phyloP scores from a whole-genome alignment of 371 early-diverging fungal species.

The Apophysomyces sp. region DNA sequence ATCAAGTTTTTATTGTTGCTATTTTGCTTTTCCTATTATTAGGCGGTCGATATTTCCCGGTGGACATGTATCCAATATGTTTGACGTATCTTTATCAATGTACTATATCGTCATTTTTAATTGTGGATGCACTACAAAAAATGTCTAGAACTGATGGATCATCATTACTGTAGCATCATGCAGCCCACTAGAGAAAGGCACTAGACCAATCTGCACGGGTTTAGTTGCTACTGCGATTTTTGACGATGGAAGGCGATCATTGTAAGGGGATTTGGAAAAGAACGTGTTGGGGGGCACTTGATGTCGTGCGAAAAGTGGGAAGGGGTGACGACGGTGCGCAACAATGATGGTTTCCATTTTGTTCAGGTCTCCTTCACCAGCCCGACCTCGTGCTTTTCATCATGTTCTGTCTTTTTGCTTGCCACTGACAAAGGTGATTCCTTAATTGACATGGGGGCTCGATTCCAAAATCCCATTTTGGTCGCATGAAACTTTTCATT shows the following conservation, averaged over 20 bases:
- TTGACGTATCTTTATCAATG: neutral
- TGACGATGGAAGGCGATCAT: slow-evolving; percentile 3
- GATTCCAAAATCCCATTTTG: slow-evolving; percentile 14
- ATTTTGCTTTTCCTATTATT: too few species aligned
- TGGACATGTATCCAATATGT: too few species aligned
- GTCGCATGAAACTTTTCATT: slow-evolving; percentile 21
- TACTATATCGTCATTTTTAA: neutral
- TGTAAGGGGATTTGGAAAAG: neutral
- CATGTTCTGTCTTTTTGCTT: slow-evolving; percentile 6
- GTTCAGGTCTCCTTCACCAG: neutral
- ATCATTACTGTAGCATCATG: neutral
- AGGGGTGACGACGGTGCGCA: slow-evolving; percentile 3
- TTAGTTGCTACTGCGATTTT: slow-evolving; percentile 3
- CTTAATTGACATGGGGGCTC: slow-evolving; percentile 11
- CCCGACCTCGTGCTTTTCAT: slow-evolving; percentile 5
- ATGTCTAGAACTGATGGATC: neutral
- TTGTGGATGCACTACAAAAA: neutral
- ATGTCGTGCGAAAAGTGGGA: slow-evolving; percentile 2
- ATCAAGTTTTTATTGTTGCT: neutral
- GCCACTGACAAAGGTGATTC: neutral
- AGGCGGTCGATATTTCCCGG: too few species aligned
- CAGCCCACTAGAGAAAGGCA: neutral
- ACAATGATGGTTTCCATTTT: slow-evolving; percentile 1
- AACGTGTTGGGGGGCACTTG: neutral
- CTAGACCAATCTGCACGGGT: slow-evolving; percentile 2